A percentile compares a stretch with the other conserved stretches of the same genome.
Conservation (phyloP, 495 filamentous ascomycete species). For the Neurospora tetraspora region DNA sequence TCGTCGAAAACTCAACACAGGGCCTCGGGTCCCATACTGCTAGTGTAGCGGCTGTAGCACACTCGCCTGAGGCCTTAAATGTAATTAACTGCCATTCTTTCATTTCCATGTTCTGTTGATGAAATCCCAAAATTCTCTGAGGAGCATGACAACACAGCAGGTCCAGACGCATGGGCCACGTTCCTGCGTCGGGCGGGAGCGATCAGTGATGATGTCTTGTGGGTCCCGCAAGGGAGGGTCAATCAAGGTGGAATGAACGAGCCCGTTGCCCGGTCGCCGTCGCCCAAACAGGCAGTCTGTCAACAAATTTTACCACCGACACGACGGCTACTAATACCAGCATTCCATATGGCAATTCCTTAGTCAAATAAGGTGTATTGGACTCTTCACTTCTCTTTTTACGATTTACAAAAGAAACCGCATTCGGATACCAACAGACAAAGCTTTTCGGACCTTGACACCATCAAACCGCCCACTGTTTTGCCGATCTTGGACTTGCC, state of each 20-base stretch:
- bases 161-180: neutral
- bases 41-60: neutral
- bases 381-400: neutral
- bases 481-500: neutral
- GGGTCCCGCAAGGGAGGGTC: constrained; percentile 1
- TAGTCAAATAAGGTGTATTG: neutral
- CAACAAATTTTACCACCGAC: constrained; percentile 14
- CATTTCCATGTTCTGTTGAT: neutral
- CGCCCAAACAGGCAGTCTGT: constrained; percentile 19
- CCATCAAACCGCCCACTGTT: neutral
- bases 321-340: neutral
- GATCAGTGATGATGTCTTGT: constrained; percentile 1
- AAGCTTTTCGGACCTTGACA: neutral
- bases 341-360: neutral
- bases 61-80: no score
- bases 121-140: neutral
- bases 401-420: no score
- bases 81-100: no score
- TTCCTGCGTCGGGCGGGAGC: neutral
- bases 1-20: neutral
- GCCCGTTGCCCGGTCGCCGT: constrained; percentile 17
- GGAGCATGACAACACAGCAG: neutral
- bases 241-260: constrained; percentile 3
- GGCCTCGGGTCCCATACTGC: neutral
- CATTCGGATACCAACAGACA: neutral